Conservation (phyloP, 352 stramenopile species). For the Phytophthora parvispora region DNA sequence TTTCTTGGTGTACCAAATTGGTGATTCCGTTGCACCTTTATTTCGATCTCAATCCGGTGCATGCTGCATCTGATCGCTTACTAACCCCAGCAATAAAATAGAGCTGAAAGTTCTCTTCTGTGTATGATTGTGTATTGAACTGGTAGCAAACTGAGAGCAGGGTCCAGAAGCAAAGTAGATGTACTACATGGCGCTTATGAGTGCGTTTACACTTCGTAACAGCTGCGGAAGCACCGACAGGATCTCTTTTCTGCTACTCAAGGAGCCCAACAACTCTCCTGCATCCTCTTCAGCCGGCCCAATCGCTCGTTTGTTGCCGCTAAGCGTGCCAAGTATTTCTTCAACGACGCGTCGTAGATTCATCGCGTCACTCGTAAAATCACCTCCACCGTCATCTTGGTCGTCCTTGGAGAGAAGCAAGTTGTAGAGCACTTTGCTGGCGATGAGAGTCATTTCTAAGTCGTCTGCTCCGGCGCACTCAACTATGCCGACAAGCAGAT, state of each 20-base stretch:
- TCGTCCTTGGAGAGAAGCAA: conserved; percentile 54
- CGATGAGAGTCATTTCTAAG: conserved; percentile 79
- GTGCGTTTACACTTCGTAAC: conserved; percentile 34
- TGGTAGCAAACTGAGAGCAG: no score
- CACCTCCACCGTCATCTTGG: background rate
- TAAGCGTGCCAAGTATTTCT: conserved; percentile 38
- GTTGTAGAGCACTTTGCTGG: conserved; percentile 89
- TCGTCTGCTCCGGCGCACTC: conserved; percentile 71
- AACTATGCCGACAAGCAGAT: conserved; percentile 58
- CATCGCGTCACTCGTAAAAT: conserved; percentile 9
- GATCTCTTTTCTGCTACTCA: conserved; percentile 41
- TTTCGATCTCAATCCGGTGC: background rate
- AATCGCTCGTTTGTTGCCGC: background rate
- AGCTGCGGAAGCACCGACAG: conserved; percentile 56
- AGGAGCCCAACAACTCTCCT: conserved; percentile 8
- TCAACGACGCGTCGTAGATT: conserved; percentile 40
- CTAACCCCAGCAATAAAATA: background rate
- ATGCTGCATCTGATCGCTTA: background rate
- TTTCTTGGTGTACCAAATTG: no score
- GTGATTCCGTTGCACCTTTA: background rate
- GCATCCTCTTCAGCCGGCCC: conserved; percentile 18
- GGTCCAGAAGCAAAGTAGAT: background rate
- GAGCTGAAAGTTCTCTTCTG: no score
- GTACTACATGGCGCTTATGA: conserved; percentile 30
- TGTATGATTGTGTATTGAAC: no score